These are phyloP conservation scores for Micromonas pusilla DNA, from an alignment of 139 green algal species.

Conservation along the genomic window DNA sequence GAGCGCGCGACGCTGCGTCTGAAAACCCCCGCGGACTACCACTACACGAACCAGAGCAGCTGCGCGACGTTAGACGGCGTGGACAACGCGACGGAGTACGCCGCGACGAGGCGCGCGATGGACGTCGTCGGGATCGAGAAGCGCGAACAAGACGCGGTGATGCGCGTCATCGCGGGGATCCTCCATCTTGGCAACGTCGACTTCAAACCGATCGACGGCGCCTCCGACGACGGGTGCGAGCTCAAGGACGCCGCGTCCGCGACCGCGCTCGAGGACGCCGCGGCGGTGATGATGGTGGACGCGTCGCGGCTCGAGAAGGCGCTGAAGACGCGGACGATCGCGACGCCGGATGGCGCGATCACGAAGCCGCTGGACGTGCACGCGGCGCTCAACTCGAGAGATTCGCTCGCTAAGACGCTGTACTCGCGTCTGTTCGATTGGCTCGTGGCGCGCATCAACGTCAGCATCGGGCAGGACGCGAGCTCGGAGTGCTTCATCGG, in stretches of 20 bases:
- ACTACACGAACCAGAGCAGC: constrained; percentile 34
- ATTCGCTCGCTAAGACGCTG: constrained; percentile 91
- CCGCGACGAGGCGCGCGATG: constrained; percentile 81
- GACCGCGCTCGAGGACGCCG: neutral
- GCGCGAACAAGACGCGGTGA: constrained; percentile 66
- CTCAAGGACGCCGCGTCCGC: neutral
- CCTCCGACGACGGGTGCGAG: constrained; percentile 33
- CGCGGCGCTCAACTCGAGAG: constrained; percentile 76
- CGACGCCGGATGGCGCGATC: constrained; percentile 82
- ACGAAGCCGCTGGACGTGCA: constrained; percentile 69
- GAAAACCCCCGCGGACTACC: constrained; percentile 35
- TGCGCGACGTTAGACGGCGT: constrained; percentile 78
- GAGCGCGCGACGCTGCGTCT: constrained; percentile 60
- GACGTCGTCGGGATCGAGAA: constrained; percentile 80
- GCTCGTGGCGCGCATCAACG: constrained; percentile 73
- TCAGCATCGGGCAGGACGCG: constrained; percentile 50
- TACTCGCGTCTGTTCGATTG: constrained; percentile 96
- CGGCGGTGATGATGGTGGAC: constrained; percentile 58
- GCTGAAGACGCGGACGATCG: constrained; percentile 80
- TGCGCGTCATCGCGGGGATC: constrained; percentile 79
- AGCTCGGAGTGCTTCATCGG: constrained; percentile 38
- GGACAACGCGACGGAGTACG: constrained; percentile 61
- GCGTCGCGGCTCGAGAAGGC: constrained; percentile 64
- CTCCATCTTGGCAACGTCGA: constrained; percentile 91
- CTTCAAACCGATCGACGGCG: constrained; percentile 57